Base-by-base conservation (phyloP, 2,329 filamentous ascomycete species). In the Elsinoe perseae region DNA sequence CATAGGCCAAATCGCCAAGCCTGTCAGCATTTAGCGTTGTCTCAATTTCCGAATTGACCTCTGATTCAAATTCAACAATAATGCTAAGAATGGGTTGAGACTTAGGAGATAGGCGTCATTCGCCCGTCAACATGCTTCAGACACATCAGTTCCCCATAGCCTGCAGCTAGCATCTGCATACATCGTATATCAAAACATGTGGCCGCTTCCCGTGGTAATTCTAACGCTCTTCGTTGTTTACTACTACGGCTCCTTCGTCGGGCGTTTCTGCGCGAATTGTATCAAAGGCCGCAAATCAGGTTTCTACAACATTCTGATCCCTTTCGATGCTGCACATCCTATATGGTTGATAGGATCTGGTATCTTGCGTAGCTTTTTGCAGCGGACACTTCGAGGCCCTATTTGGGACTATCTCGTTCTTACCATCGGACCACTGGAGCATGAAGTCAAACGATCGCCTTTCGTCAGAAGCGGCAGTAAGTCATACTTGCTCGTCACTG, bases 401-500 rank as follows among this genome's bases (percentile, higher is more conserved):
- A 3, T 32, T 12, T 50, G 25, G 44, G 44, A 50, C n/a, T 32
- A 25, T 12, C 25, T 50, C 14, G 25, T 32, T 9, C 7, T 50
- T 12, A 32, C 44, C 14, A 18, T 50, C 14, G 28, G 28, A 4
- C 25, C 44, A 8, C 21, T 30, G 20, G 44, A 50, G 44, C 25
- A 30, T 4, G 25, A 32, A 16, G 16, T 32, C 27, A 50, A 50
- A 27, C 44, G 44, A 9, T 16, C 7, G 12, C 27, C 44, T 6
- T 50, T 30, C 16, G 14, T 30, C 14, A 30, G 18, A 16, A 30
- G 16, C 10, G 27, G 27, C 16, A 32, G 16, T 18, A 32, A 32
- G 16, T 50, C 44, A 1, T 50, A 50, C 25, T 10, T 50, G 44
- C 44, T 50, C 16, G 44, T 50, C 44, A 50, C 44, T 8, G 25